Evolutionary conservation across 768 basidiomycete genomes (phyloP).

Genomic region (Tubosaeta sp.): DNA sequence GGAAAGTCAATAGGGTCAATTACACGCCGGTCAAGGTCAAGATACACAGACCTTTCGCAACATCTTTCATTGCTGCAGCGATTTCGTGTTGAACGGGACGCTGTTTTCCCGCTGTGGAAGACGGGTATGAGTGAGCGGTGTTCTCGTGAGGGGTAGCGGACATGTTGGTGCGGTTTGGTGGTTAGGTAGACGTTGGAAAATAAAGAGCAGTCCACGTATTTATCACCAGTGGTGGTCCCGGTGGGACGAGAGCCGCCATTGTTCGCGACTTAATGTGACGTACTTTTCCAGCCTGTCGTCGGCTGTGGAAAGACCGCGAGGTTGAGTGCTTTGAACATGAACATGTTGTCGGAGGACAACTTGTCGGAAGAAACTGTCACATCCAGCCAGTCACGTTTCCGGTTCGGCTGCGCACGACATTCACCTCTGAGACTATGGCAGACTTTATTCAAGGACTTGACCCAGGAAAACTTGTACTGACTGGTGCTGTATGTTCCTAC

Average conservation of each 20-base stretch:
- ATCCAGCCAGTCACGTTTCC: neutral
- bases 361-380: no score
- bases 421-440: conserved; percentile 32
- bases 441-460: conserved; percentile 73
- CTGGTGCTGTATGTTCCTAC: conserved; percentile 48
- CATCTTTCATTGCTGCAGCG: no score
- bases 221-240: neutral
- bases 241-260: neutral
- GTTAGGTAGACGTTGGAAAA: neutral
- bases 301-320: neutral
- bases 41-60: no score
- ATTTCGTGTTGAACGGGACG: no score
- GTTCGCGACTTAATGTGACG: neutral
- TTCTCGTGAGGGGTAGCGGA: neutral
- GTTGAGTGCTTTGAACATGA: neutral
- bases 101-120: neutral
- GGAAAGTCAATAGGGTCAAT: no score
- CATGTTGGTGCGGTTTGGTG: neutral
- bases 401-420: neutral
- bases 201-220: neutral
- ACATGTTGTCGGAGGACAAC: no score
- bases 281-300: neutral
- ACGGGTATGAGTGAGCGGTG: neutral
- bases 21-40: no score
- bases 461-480: conserved; percentile 62